phyloP scores from a whole-genome alignment of 148 eudicot species.

The Chenopodium suecicum region DNA sequence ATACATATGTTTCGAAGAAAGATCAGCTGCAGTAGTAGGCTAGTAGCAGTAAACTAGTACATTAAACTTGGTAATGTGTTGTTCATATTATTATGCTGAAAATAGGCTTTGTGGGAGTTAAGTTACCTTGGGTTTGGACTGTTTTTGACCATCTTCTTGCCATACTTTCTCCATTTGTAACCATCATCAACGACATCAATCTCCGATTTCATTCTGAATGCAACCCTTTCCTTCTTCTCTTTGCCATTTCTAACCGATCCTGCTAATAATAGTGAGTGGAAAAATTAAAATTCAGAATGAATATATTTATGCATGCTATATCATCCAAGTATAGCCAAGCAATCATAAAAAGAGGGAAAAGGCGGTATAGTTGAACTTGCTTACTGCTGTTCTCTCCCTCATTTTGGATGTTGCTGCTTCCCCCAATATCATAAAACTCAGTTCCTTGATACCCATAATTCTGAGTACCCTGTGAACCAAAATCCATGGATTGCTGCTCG shows the following conservation, averaged over 20 bases:
- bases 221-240: slow-evolving; percentile 47
- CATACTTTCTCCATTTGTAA: slow-evolving; percentile 80
- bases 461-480: slow-evolving; percentile 18
- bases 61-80: not conserved
- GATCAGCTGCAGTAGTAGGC: not conserved
- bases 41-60: no score
- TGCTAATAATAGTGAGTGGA: slow-evolving; percentile 10
- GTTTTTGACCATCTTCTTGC: slow-evolving; percentile 81
- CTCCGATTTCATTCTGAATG: slow-evolving; percentile 61
- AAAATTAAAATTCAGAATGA: not conserved
- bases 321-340: not conserved
- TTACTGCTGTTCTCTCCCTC: slow-evolving; percentile 34
- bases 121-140: slow-evolving; percentile 73
- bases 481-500: slow-evolving; percentile 26
- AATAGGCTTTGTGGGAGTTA: not conserved
- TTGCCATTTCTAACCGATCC: slow-evolving; percentile 24
- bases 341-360: not conserved
- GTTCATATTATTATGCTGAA: not conserved
- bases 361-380: not conserved
- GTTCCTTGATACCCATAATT: slow-evolving; percentile 27
- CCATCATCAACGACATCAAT: slow-evolving; percentile 67
- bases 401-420: slow-evolving; percentile 31
- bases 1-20: not conserved
- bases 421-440: slow-evolving; percentile 19
- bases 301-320: not conserved